A percentile compares a stretch with the other conserved stretches of the same genome.
These are phyloP conservation scores for Lipomyces orientalis DNA, from an alignment of 805 yeast species.

Conservation along the genomic window DNA sequence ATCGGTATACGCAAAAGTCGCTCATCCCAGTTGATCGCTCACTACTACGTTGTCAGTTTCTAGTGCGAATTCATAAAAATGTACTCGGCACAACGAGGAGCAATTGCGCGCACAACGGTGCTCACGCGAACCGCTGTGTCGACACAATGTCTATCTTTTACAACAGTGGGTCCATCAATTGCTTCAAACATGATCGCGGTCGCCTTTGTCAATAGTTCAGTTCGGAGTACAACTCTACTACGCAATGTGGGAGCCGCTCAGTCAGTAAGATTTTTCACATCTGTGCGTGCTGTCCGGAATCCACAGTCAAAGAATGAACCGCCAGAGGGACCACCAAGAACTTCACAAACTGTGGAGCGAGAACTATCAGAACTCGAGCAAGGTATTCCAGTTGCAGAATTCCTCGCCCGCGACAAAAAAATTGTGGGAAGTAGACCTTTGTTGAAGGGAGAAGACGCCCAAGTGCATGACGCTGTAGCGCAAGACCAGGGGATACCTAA, in stretches of 20 bases:
- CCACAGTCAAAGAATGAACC: background rate
- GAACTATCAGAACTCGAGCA: conserved; percentile 32
- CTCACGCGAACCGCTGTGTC: background rate
- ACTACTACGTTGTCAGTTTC: background rate
- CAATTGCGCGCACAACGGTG: conserved; percentile 10
- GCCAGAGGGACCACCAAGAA: background rate
- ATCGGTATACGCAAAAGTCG: background rate
- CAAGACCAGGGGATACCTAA: background rate
- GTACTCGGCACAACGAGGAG: conserved; percentile 14
- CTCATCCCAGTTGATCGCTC: background rate
- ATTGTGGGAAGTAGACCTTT: conserved; percentile 33
- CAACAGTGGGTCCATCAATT: background rate
- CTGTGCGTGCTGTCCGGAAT: background rate
- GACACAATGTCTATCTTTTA: conserved; percentile 6
- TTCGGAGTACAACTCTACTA: background rate
- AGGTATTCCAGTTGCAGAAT: conserved; percentile 38
- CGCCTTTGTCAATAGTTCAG: background rate
- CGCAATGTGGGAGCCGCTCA: background rate
- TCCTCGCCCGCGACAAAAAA: conserved; percentile 34
- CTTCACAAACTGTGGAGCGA: background rate
- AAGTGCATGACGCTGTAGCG: background rate
- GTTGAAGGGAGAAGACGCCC: conserved; percentile 20
- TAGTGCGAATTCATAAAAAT: conserved; percentile 2
- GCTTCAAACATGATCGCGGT: conserved; percentile 14
- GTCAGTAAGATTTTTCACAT: background rate